Evolutionary conservation across 106 monocot species (phyloP).

Genomic region (Allium cepa): DNA sequence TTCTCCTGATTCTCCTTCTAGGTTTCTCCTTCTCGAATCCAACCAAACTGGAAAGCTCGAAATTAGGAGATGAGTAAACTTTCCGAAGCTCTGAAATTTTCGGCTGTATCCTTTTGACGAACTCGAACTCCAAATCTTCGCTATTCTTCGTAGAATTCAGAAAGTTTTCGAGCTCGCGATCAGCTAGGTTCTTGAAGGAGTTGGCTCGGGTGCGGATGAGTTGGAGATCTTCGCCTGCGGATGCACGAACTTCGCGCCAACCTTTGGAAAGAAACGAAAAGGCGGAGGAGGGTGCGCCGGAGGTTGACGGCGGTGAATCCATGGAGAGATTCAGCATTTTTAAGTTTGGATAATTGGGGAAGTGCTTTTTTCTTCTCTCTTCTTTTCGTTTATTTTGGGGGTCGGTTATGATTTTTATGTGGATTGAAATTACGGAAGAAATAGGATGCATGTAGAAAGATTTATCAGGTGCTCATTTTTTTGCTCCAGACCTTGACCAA

Average conservation of each 20-base stretch:
- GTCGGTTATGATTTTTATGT: not conserved
- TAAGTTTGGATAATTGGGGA: not conserved
- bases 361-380: constrained; percentile 7
- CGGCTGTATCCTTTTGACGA: constrained; percentile 81
- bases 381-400: not conserved
- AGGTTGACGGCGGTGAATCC: constrained; percentile 30
- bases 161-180: constrained; percentile 94
- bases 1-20: constrained; percentile 13
- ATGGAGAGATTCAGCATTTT: constrained; percentile 43
- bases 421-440: not conserved
- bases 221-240: constrained; percentile 72
- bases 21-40: constrained; percentile 23
- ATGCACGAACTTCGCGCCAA: constrained; percentile 80
- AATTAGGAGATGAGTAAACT: constrained; percentile 66
- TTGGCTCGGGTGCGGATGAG: constrained; percentile 70
- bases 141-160: constrained; percentile 35
- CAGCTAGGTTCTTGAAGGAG: constrained; percentile 66
- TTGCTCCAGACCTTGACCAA: not conserved
- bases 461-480: not conserved
- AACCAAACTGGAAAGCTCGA: constrained; percentile 24
- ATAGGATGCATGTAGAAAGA: not conserved
- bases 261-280: constrained; percentile 82
- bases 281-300: constrained; percentile 63
- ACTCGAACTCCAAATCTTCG: constrained; percentile 69
- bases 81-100: constrained; percentile 72